Base-by-base conservation (phyloP, 139 green algal species). In the Volvox reticuliferus region DNA sequence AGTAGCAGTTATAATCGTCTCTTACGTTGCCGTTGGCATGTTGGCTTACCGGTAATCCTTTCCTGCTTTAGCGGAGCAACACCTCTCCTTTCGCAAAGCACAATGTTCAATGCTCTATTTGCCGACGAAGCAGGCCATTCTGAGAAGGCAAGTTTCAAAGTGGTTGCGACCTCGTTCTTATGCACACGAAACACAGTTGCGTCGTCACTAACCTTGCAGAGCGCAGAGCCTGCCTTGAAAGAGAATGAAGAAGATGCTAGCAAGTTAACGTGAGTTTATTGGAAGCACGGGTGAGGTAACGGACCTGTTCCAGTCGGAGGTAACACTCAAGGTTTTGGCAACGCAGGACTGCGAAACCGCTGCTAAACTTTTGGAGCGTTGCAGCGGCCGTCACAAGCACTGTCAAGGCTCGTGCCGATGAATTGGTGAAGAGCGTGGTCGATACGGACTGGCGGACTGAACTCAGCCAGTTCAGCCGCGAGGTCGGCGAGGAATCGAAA, bases 401-500 rank as follows among this genome's bases (percentile, higher is more conserved):
- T 0, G 93, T 98, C 24, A 96, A 95, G 77, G 93, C 95, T 26
- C 92, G 86, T 16, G 93, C 96, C 32, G 91, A 94, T 44, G 95
- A 98, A 55, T 86, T 98, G 22, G 94, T 96, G 26, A 90, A 93
- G 55, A 95, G 91, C 73, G 93, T 98, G 36, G 71, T 91, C 33
- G 91, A 97, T 28, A 97, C 95, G 0, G 96, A 98, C 86, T 98
- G 96, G 96, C 90, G 92, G 22, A 92, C 78, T 20, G 96, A 98
- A 93, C 88, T 98, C 21, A 78, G 91, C 82, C 91, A 94, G 0
- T 97, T 98, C 75, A 93, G 93, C 33, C 92, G 95, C 19, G 96
- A 96, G 36, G 93, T 97, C 1, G 88, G 93, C 20, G 94, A 96
- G 80, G 96, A 98, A 30, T 91, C 91, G 2, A 93, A 95, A 28